These are phyloP conservation scores for Alisma plantagoaquatica DNA, from an alignment of 106 monocot species.

Conservation along the genomic window DNA sequence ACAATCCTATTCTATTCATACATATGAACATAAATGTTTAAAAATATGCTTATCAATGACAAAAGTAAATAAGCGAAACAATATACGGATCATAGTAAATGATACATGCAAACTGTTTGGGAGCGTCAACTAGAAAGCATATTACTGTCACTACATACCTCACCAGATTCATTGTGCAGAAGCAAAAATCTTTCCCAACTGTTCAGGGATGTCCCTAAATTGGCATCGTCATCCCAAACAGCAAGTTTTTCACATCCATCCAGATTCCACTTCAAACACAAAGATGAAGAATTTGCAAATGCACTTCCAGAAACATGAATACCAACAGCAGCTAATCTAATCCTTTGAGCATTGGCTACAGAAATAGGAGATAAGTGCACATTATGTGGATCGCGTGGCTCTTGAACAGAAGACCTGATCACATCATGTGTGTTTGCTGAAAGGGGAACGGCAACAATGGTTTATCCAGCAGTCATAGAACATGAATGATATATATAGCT, in stretches of 20 bases:
- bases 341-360: slow-evolving; percentile 59
- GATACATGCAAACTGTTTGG: too few species aligned
- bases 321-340: slow-evolving; percentile 71
- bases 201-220: slow-evolving; percentile 16
- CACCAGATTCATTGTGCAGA: slow-evolving; percentile 68
- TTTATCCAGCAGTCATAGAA: background rate
- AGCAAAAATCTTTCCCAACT: slow-evolving; percentile 79
- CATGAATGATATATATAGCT: slow-evolving; percentile 1
- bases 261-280: slow-evolving; percentile 80
- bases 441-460: slow-evolving; percentile 3
- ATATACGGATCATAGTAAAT: too few species aligned
- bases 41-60: too few species aligned
- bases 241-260: slow-evolving; percentile 65
- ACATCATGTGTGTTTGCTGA: slow-evolving; percentile 53
- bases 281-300: slow-evolving; percentile 97
- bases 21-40: too few species aligned
- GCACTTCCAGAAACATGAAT: slow-evolving; percentile 44
- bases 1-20: too few species aligned
- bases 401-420: slow-evolving; percentile 48
- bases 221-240: slow-evolving; percentile 39
- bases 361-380: slow-evolving; percentile 41
- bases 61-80: too few species aligned
- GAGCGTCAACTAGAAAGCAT: too few species aligned
- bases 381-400: slow-evolving; percentile 41
- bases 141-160: too few species aligned